Evolutionary conservation across 305 asterid species (phyloP), one percentile per base, ranked within the genome.

Genomic region (Fraxinus paxiana): DNA sequence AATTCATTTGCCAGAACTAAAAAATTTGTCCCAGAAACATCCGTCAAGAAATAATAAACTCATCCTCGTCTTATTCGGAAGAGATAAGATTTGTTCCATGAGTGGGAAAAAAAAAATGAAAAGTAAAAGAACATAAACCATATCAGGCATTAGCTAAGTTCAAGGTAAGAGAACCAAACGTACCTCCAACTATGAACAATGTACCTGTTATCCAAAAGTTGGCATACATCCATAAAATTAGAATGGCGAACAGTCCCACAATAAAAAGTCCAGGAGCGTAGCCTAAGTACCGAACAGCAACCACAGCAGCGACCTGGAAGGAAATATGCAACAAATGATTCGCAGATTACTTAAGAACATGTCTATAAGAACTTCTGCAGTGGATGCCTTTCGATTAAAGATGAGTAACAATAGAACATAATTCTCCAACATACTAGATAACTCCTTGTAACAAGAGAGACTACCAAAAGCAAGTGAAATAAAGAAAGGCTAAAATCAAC

Each of bases 121-220:
- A 54, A 31, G 79, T 22, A 31, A 56, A 83, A 83, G 83, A 13
- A 13, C 63, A 43, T 51, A 26, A 81, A 72, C 37, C 41, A 20
- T 5, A 30, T 30, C n/a, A 69, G 12, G 41, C 74, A 67, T 67
- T 67, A 12, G 74, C 38, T 12, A 15, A 67, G 8, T 12, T 28
- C 26, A 26, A 12, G 75, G 41, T 81, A 79, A 78, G 41, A 69
- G 75, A 69, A 34, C 31, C 80, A 71, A 70, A 51, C 93, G 61
- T 94, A 96, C 99, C 99, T 84, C 99, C 99, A 83, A 96, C 94
- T 79, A 96, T 90, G 88, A 96, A 92, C 92, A 96, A 86, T 88
- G 97, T 84, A 77, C 98, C 97, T 18, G 97, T 90, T 78, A 94
- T 94, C 99, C 99, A 96, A 91, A 96, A 93, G 95, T 96, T 94